Percentiles rank a stretch among this genome's conserved stretches.
These are phyloP conservation scores for Limnomonas spitsbergensis DNA, from an alignment of 139 green algal species.

Conservation along the genomic window DNA sequence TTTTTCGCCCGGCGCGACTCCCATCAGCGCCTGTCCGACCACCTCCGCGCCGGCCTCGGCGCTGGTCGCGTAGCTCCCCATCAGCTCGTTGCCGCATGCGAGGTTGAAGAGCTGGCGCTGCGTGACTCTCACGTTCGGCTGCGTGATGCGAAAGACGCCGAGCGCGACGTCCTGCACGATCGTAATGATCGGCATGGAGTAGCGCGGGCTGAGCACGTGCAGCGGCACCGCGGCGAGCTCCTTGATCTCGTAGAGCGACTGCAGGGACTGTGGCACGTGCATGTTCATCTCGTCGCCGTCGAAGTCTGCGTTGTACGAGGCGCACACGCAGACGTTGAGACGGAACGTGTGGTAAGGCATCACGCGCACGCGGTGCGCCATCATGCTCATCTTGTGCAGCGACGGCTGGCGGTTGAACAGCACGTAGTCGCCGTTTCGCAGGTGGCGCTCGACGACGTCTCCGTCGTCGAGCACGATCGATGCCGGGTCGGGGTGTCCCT, in stretches of 20 bases:
- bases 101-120: slow-evolving; percentile 19
- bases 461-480: slow-evolving; percentile 4
- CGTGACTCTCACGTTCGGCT: background rate
- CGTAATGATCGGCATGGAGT: slow-evolving; percentile 86
- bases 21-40: background rate
- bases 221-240: slow-evolving; percentile 93
- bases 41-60: background rate
- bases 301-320: slow-evolving; percentile 98
- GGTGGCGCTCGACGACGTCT: slow-evolving; percentile 81
- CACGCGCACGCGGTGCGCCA: slow-evolving; percentile 73
- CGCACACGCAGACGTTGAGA: slow-evolving; percentile 79
- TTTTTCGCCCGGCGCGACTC: too few relatives aligned
- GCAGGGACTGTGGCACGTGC: slow-evolving; percentile 80
- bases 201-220: slow-evolving; percentile 92
- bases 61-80: background rate
- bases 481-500: background rate
- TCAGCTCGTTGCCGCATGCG: background rate
- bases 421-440: slow-evolving; percentile 91
- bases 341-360: slow-evolving; percentile 82
- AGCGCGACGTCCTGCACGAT: slow-evolving; percentile 69
- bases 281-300: slow-evolving; percentile 99
- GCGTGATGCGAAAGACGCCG: slow-evolving; percentile 17
- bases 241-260: slow-evolving; percentile 81
- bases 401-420: slow-evolving; percentile 97
- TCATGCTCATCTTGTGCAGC: slow-evolving; percentile 99